Conservation (phyloP, 345 rosid species). For the Lumnitzera racemosa region DNA sequence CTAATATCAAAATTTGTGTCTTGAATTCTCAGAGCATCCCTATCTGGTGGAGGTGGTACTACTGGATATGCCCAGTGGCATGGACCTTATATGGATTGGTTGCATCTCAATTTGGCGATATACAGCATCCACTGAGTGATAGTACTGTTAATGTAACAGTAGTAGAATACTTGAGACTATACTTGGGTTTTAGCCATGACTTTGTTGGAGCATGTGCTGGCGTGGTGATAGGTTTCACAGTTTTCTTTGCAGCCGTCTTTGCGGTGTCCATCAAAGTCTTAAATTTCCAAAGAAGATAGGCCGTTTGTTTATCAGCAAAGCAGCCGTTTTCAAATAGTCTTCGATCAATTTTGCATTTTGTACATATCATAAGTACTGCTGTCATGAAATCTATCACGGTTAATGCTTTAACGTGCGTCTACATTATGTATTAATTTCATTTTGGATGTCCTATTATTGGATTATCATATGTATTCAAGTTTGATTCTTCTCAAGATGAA, state of each 20-base stretch:
- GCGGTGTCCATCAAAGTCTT: constrained; percentile 18
- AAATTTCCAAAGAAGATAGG: constrained; percentile 28
- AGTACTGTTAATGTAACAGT: constrained; percentile 4
- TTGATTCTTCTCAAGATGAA: no score
- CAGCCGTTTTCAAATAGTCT: not conserved
- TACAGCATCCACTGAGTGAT: constrained; percentile 8
- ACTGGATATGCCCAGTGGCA: constrained; percentile 30
- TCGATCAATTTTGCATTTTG: no score
- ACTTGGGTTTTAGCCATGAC: constrained; percentile 26
- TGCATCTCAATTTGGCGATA: constrained; percentile 31
- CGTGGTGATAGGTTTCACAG: constrained; percentile 16
- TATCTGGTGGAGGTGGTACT: constrained; percentile 47
- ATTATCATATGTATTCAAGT: no score
- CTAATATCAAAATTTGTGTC: no score
- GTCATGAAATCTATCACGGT: no score
- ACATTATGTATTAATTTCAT: no score
- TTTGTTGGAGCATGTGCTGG: constrained; percentile 25
- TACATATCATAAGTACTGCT: no score
- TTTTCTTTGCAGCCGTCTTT: constrained; percentile 22
- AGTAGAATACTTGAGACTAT: constrained; percentile 9
- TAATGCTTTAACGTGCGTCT: no score
- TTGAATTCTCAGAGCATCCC: constrained; percentile 24
- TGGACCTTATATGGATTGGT: constrained; percentile 38
- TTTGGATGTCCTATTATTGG: no score
- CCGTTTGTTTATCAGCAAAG: no score